Conservation (phyloP, 2,329 filamentous ascomycete genomes). For the Mycocentrospora acerina region DNA sequence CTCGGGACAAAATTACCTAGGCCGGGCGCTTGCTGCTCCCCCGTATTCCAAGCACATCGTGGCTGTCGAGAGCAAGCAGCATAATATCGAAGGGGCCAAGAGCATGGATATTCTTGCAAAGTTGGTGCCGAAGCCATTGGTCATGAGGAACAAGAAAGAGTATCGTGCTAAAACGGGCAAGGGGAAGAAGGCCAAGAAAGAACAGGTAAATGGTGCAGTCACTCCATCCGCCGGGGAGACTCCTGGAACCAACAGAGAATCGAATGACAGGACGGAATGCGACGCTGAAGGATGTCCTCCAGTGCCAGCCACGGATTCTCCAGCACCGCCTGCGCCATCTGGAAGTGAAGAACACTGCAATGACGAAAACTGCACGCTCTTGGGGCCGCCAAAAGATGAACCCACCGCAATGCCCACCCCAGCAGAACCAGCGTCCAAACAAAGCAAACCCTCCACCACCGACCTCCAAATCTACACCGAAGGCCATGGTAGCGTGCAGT, state of each 20-base stretch:
- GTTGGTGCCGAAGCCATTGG: conserved; percentile 69
- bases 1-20: conserved; percentile 94
- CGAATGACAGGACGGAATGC: background rate
- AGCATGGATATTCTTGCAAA: conserved; percentile 82
- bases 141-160: conserved; percentile 82
- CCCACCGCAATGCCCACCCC: background rate
- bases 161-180: conserved; percentile 54
- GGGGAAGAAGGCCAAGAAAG: conserved; percentile 45
- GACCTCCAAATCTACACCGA: conserved; percentile 51
- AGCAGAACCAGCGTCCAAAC: background rate
- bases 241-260: conserved; percentile 13
- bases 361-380: conserved; percentile 7
- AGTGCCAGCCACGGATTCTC: background rate
- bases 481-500: conserved; percentile 71
- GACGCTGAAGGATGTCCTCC: background rate
- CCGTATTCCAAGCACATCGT: conserved; percentile 87
- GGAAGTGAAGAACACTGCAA: conserved; percentile 5
- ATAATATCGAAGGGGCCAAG: conserved; percentile 84
- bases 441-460: conserved; percentile 17
- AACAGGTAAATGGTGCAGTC: background rate
- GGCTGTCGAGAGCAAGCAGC: conserved; percentile 83
- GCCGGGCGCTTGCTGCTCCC: conserved; percentile 77
- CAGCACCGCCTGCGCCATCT: conserved; percentile 6
- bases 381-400: background rate
- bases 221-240: conserved; percentile 29